A percentile compares a stretch with the other conserved stretches of the same genome.
These are phyloP conservation scores for Nitzschia sp. DNA, from an alignment of 108 stramenopile species.

Conservation along the genomic window DNA sequence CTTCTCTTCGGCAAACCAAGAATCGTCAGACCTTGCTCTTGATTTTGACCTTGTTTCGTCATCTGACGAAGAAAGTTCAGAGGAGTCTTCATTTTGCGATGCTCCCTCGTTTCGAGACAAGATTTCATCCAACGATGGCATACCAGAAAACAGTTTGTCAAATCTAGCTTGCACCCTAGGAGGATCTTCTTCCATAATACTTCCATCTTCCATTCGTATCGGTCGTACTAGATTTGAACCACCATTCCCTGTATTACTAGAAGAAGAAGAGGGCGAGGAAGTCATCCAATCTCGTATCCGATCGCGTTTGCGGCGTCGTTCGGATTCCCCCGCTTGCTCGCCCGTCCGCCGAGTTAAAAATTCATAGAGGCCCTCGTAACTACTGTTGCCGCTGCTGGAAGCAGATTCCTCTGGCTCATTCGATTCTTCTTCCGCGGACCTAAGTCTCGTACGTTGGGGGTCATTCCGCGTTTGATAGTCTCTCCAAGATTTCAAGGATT, in stretches of 20 bases:
- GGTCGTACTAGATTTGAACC: conserved; percentile 19
- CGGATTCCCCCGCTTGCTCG: conserved; percentile 16
- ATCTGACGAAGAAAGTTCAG: not conserved
- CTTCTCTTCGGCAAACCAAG: conserved; percentile 46
- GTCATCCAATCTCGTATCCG: conserved; percentile 28
- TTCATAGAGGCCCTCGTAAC: conserved; percentile 30
- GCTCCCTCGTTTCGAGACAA: conserved; percentile 14
- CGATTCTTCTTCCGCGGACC: conserved; percentile 1
- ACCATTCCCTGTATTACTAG: conserved; percentile 4
- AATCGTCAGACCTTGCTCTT: conserved; percentile 17
- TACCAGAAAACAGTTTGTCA: conserved; percentile 41
- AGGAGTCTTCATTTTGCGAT: not conserved
- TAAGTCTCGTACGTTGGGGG: no score
- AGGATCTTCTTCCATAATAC: conserved; percentile 7
- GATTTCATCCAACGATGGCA: conserved; percentile 51
- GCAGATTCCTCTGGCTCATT: not conserved
- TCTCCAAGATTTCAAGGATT: not conserved
- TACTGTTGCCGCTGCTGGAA: conserved; percentile 1
- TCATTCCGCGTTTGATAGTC: not conserved
- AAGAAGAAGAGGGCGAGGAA: no score
- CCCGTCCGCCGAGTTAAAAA: conserved; percentile 29
- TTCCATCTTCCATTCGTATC: conserved; percentile 30
- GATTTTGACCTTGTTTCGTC: not conserved
- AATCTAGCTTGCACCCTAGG: conserved; percentile 28
- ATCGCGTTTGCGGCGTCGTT: conserved; percentile 38